A percentile compares a stretch with the other conserved stretches of the same genome.
These are phyloP conservation scores for Cicer chorassanicum DNA, from an alignment of 306 rosid species.

Conservation along the genomic window DNA sequence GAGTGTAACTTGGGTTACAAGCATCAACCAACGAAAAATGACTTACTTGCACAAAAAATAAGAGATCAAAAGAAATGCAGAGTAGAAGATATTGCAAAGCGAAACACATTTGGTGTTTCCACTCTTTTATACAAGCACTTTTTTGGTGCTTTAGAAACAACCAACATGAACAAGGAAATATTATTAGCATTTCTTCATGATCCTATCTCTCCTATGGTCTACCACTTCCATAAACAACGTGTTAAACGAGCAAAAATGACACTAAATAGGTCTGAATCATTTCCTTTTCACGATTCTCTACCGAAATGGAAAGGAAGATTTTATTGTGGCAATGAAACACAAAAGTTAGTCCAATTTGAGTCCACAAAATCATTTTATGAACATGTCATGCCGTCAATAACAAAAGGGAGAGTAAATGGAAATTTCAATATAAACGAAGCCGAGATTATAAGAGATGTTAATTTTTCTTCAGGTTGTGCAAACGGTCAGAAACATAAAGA, in stretches of 20 bases:
- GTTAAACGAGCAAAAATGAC: slow-evolving; percentile 38
- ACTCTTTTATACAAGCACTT: slow-evolving; percentile 4
- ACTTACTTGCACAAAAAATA: neutral
- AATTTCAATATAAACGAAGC: slow-evolving; percentile 30
- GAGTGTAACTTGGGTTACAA: slow-evolving; percentile 18
- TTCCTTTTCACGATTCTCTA: slow-evolving; percentile 26
- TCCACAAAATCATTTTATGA: slow-evolving; percentile 4
- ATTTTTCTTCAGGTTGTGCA: slow-evolving; percentile 20
- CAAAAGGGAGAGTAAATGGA: slow-evolving; percentile 17
- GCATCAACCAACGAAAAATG: neutral
- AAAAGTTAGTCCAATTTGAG: neutral
- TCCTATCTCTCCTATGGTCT: slow-evolving; percentile 58
- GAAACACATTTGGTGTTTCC: slow-evolving; percentile 37
- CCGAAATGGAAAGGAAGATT: neutral
- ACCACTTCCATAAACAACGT: slow-evolving; percentile 51
- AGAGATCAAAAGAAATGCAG: neutral
- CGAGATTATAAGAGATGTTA: neutral
- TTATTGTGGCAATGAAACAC: slow-evolving; percentile 1
- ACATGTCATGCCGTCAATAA: neutral
- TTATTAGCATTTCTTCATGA: slow-evolving; percentile 50
- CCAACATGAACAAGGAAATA: slow-evolving; percentile 53
- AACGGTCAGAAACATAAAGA: slow-evolving; percentile 26
- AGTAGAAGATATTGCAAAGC: slow-evolving; percentile 38
- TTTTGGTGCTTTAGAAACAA: slow-evolving; percentile 32
- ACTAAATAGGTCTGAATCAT: slow-evolving; percentile 54